Conservation (phyloP, 2,329 filamentous ascomycete species). For the Claviceps africana region DNA sequence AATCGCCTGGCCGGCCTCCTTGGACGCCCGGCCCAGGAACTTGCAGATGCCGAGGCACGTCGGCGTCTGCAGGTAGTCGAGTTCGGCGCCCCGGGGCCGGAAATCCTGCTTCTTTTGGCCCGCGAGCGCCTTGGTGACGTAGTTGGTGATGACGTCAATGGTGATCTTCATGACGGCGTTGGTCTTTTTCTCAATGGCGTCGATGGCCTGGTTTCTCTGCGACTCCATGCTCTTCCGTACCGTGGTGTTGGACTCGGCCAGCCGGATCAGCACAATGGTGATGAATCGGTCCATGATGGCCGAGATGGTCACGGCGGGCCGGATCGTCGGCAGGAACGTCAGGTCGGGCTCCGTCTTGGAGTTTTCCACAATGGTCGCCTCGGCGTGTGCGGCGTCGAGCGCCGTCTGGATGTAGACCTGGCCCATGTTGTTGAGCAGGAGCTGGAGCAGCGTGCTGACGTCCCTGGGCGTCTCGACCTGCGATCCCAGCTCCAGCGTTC, state of each 20-base stretch:
- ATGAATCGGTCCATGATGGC: slow-evolving; percentile 91
- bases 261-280: slow-evolving; percentile 73
- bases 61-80: slow-evolving; percentile 70
- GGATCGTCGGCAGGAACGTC: slow-evolving; percentile 63
- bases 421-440: slow-evolving; percentile 77
- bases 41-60: slow-evolving; percentile 71
- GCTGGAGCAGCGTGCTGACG: slow-evolving; percentile 67
- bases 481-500: slow-evolving; percentile 80
- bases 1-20: slow-evolving; percentile 51
- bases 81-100: slow-evolving; percentile 66
- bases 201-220: slow-evolving; percentile 56
- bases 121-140: slow-evolving; percentile 56
- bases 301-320: slow-evolving; percentile 73
- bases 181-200: slow-evolving; percentile 74
- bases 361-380: slow-evolving; percentile 62
- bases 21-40: slow-evolving; percentile 60
- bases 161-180: slow-evolving; percentile 43
- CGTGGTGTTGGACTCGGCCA: slow-evolving; percentile 80
- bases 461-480: slow-evolving; percentile 87
- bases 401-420: slow-evolving; percentile 61
- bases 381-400: slow-evolving; percentile 56
- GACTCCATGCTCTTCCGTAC: slow-evolving; percentile 84
- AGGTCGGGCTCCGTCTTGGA: slow-evolving; percentile 78
- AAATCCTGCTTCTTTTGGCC: slow-evolving; percentile 83
- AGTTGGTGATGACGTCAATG: slow-evolving; percentile 57